Evolutionary conservation across 208 protist species (phyloP), one percentile per base, ranked within the genome.

Genomic region (Histomonas meleagridis): DNA sequence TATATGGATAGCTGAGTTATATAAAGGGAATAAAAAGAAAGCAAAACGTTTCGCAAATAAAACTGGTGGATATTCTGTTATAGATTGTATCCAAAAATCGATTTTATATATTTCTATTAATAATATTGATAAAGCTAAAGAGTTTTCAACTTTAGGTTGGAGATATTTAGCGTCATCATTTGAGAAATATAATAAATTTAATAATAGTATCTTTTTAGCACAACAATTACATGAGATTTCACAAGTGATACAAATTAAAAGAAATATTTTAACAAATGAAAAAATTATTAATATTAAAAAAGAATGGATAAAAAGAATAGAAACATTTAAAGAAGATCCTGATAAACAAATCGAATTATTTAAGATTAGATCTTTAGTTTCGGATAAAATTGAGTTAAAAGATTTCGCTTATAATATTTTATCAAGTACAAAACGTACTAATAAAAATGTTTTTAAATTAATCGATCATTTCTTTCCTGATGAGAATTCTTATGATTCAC

Each of bases 181-280:
- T 51, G 76, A 55, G 9, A 86, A 86, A 46, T 32, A 86, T 48
- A 86, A 86, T 35, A 55, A 55, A 43, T 38, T 32, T 46, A 38
- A 53, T 86, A 16, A 86, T 5, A 55, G 21, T 86, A 18, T 86
- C 18, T 86, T 86, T 48, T 46, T 57, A 38, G 46, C 46, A 55
- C 10, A 51, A 21, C 76, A 86, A 49, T 55, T 86, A 46, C 76
- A 86, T 55, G 76, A 86, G 38, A 38, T 86, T 18, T 51, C 40
- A 26, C 26, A 86, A 32, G 76, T 86, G 4, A 86, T 86, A 40
- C 26, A 86, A 55, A 86, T 86, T n/a, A n/a, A 51, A 46, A 86
- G 16, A 55, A 28, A 86, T 38, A 14, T 23, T 38, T 14, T n/a
- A 55, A 38, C 18, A 16, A 28, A 0, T 32, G 46, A 86, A 55